Evolutionary conservation across 2,329 filamentous ascomycete genomes (phyloP).

Genomic region (Purpureocillium lavendulum): DNA sequence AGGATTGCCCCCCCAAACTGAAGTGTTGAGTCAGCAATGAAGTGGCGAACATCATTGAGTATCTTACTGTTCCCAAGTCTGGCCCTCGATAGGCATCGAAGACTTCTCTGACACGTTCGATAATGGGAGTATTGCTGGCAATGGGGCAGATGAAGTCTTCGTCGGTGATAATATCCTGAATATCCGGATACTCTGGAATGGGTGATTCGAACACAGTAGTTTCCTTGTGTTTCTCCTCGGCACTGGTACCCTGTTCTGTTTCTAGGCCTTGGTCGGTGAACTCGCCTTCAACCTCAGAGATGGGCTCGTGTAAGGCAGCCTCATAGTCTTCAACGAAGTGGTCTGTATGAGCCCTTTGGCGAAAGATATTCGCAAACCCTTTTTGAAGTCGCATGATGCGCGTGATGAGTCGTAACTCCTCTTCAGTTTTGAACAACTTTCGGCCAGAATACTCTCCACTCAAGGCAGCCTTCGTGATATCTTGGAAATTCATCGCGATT

Average conservation of each 20-base stretch:
- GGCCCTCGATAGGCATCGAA: too few relatives aligned
- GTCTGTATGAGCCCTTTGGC: conserved; percentile 11
- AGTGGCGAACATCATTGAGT: background rate
- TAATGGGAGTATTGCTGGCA: conserved; percentile 14
- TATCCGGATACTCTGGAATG: too few relatives aligned
- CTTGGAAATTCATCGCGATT: conserved; percentile 21
- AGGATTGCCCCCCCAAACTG: conserved; percentile 33
- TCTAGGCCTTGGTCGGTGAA: too few relatives aligned
- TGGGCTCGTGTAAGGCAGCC: too few relatives aligned
- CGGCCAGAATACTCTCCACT: conserved; percentile 25
- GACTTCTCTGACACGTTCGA: conserved; percentile 3
- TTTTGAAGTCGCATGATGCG: conserved; percentile 28
- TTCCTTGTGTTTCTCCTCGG: too few relatives aligned
- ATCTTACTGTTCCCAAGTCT: conserved; percentile 7
- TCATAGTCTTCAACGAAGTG: conserved; percentile 4
- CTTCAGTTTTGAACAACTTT: conserved; percentile 16
- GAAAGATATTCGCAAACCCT: conserved; percentile 20
- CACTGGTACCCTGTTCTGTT: too few relatives aligned
- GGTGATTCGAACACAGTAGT: too few relatives aligned
- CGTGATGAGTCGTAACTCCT: conserved; percentile 26
- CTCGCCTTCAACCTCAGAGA: too few relatives aligned
- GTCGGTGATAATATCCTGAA: too few relatives aligned
- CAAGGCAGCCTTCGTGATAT: conserved; percentile 19
- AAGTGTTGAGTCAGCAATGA: background rate
- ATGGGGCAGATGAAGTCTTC: conserved; percentile 4